Conservation (phyloP, 2,329 filamentous ascomycete species). For the Microthyrium microscopicum region DNA sequence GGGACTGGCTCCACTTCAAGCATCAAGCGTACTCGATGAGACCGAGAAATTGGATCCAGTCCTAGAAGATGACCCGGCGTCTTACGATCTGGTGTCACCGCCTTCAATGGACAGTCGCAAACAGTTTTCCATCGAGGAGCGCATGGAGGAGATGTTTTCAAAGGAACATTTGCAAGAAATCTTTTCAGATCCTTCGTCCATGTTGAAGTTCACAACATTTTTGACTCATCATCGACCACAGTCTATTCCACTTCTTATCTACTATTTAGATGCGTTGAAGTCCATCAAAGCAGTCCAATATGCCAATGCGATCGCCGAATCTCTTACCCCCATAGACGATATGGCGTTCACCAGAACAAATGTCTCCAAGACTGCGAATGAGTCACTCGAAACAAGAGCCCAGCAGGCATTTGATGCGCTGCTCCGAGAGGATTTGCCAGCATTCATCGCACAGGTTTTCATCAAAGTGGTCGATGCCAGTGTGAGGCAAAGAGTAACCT, state of each 20-base stretch:
- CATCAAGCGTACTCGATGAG: slow-evolving; percentile 24
- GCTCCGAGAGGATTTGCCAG: slow-evolving; percentile 51
- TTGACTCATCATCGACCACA: slow-evolving; percentile 41
- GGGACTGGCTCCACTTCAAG: slow-evolving; percentile 27
- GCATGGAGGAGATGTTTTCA: slow-evolving; percentile 50
- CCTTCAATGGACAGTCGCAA: slow-evolving; percentile 14
- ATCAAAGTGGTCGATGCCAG: slow-evolving; percentile 53
- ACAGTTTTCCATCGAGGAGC: slow-evolving; percentile 42
- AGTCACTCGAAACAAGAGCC: slow-evolving; percentile 43
- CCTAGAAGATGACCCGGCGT: slow-evolving; percentile 35
- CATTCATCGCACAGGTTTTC: slow-evolving; percentile 53
- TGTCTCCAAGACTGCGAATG: slow-evolving; percentile 38
- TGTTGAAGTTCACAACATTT: slow-evolving; percentile 52
- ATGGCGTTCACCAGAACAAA: slow-evolving; percentile 37
- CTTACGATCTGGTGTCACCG: slow-evolving; percentile 36
- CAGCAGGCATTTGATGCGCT: slow-evolving; percentile 47
- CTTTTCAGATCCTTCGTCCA: slow-evolving; percentile 44
- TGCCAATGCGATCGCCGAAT: slow-evolving; percentile 49
- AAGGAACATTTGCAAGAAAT: slow-evolving; percentile 47
- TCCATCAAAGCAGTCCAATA: slow-evolving; percentile 55
- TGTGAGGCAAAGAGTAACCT: slow-evolving; percentile 50
- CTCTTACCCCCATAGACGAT: slow-evolving; percentile 39
- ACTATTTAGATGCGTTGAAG: slow-evolving; percentile 57
- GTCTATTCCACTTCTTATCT: slow-evolving; percentile 49
- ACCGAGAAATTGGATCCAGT: slow-evolving; percentile 28